Conservation (phyloP, 2,329 filamentous ascomycete genomes). For the Aureobasidium pullulans region DNA sequence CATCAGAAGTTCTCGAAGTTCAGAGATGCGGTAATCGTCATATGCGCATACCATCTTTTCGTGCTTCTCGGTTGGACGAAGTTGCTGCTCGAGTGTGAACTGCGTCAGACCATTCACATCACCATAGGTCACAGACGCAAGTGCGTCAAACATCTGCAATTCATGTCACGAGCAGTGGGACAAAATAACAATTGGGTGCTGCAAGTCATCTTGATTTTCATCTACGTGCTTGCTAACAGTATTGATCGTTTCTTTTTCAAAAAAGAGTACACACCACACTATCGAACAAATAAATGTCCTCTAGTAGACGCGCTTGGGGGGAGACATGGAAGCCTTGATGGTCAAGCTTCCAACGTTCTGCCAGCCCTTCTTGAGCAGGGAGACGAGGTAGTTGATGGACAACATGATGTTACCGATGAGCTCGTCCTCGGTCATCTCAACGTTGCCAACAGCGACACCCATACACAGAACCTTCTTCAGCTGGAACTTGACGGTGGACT, state of each 20-base stretch:
- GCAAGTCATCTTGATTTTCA: slow-evolving; percentile 11
- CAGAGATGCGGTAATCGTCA: no score
- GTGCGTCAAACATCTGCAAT: no score
- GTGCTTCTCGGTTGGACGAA: no score
- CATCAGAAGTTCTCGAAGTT: no score
- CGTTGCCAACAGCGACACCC: slow-evolving; percentile 98
- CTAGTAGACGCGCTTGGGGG: slow-evolving; percentile 96
- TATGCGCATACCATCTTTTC: no score
- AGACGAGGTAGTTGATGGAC: slow-evolving; percentile 99
- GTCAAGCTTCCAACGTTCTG: slow-evolving; percentile 99
- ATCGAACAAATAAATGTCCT: slow-evolving; percentile 15
- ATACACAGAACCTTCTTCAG: slow-evolving; percentile 99
- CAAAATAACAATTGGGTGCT: neutral
- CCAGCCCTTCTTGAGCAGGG: slow-evolving; percentile 99
- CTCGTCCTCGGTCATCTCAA: slow-evolving; percentile 92
- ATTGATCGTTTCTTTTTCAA: neutral
- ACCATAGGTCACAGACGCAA: no score
- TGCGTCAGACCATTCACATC: no score
- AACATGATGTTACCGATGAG: slow-evolving; percentile 98
- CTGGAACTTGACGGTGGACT: slow-evolving; percentile 99
- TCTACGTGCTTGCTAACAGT: slow-evolving; percentile 2
- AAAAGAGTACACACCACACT: neutral
- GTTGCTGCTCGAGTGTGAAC: no score
- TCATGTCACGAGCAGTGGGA: no score
- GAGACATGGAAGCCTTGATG: slow-evolving; percentile 99